These are phyloP conservation scores for Calocera viscosa DNA, from an alignment of 768 basidiomycete genomes.

Conservation along the genomic window DNA sequence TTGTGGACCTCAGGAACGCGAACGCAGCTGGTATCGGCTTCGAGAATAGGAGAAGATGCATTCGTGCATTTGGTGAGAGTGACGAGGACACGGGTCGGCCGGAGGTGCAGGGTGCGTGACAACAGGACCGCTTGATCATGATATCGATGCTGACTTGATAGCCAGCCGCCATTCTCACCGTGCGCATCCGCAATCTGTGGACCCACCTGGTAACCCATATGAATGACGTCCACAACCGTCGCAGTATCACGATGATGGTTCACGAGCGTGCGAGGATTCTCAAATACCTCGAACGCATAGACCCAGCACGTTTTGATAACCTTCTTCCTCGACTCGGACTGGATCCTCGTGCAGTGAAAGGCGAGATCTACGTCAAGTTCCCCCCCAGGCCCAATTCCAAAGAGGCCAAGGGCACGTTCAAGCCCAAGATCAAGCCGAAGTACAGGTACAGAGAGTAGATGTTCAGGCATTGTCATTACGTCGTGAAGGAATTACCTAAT, in stretches of 20 bases:
- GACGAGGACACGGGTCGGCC: constrained; percentile 67
- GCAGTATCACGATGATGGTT: constrained; percentile 62
- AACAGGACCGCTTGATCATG: background rate
- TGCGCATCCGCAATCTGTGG: constrained; percentile 73
- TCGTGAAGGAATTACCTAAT: background rate
- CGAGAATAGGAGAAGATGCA: constrained; percentile 71
- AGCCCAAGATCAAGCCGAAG: too few relatives aligned
- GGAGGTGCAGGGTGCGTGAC: constrained; percentile 73
- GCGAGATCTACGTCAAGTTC: constrained; percentile 59
- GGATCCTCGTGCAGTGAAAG: constrained; percentile 71
- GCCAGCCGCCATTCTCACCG: constrained; percentile 74
- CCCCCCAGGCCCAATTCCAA: background rate
- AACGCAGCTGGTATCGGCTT: constrained; percentile 74
- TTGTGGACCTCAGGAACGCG: constrained; percentile 78
- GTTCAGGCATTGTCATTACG: too few relatives aligned
- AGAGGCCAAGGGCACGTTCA: too few relatives aligned
- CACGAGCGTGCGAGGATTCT: constrained; percentile 75
- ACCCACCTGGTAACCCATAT: constrained; percentile 51
- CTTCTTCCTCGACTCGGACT: constrained; percentile 63
- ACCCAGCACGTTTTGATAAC: constrained; percentile 59
- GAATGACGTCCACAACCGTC: constrained; percentile 61
- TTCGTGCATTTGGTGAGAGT: constrained; percentile 62
- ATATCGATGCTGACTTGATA: background rate
- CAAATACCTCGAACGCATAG: constrained; percentile 54
- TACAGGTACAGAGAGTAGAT: too few relatives aligned